These are phyloP conservation scores for Ustilago vetiveriae DNA, from an alignment of 1,284 basidiomycete species.

Conservation along the genomic window DNA sequence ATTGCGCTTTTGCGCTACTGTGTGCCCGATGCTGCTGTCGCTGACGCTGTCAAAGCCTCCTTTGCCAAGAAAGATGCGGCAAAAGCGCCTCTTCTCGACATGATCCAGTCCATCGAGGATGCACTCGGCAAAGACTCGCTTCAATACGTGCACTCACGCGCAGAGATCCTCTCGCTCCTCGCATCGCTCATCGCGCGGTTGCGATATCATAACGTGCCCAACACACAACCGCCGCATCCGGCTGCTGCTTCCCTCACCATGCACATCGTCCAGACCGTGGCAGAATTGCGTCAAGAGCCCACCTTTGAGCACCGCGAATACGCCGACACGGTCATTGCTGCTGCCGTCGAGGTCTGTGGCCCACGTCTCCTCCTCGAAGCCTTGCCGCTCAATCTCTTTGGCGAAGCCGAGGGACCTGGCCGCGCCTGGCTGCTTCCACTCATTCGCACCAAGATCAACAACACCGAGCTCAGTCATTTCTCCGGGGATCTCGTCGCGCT, in stretches of 20 bases:
- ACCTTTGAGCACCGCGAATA: conserved; percentile 90
- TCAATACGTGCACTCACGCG: conserved; percentile 56
- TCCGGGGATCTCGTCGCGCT: conserved; percentile 89
- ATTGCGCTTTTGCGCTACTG: conserved; percentile 61
- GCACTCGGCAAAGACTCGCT: conserved; percentile 62
- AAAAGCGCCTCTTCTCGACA: conserved; percentile 38
- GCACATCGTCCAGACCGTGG: conserved; percentile 79
- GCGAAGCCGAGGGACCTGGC: conserved; percentile 70
- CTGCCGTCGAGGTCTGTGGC: conserved; percentile 85
- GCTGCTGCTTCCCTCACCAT: conserved; percentile 77
- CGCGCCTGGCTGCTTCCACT: conserved; percentile 92
- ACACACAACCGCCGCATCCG: conserved; percentile 63
- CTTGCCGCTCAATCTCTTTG: conserved; percentile 81
- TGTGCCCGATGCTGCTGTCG: conserved; percentile 57
- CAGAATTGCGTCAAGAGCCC: conserved; percentile 79
- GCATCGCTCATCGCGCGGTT: conserved; percentile 55
- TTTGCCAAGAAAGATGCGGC: conserved; percentile 29
- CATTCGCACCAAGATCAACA: conserved; percentile 79
- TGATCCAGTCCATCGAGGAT: conserved; percentile 56
- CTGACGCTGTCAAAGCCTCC: conserved; percentile 39
- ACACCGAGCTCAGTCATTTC: conserved; percentile 86
- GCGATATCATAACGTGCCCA: conserved; percentile 50
- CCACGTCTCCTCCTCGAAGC: conserved; percentile 79
- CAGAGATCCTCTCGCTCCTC: conserved; percentile 60
- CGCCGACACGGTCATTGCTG: conserved; percentile 81